Evolutionary conservation across 257 asterid species (phyloP).

Genomic region (Solanum bulbocastanum): DNA sequence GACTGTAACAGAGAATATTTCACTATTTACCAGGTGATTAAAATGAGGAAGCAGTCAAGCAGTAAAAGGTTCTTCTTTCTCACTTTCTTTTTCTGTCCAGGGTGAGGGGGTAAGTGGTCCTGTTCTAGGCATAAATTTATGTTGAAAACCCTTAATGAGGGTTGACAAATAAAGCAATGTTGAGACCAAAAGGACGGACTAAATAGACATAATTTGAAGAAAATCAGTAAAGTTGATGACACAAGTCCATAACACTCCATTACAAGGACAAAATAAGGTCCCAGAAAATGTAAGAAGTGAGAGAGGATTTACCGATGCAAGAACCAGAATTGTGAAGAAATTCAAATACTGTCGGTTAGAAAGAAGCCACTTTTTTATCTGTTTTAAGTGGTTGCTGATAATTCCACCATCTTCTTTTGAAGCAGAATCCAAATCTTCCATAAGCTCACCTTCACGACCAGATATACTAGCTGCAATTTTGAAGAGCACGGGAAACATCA

Average conservation of each 20-base stretch:
- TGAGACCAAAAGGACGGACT: background rate
- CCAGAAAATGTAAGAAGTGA: background rate
- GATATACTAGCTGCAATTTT: constrained; percentile 43
- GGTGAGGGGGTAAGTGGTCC: background rate
- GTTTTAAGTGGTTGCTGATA: constrained; percentile 30
- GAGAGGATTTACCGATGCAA: constrained; percentile 57
- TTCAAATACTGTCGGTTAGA: constrained; percentile 59
- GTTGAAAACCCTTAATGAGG: background rate
- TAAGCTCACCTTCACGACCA: constrained; percentile 40
- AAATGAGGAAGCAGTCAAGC: background rate
- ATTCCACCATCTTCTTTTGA: constrained; percentile 31
- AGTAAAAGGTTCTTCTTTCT: background rate
- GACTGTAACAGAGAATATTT: background rate
- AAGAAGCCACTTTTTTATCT: constrained; percentile 56
- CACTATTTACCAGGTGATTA: background rate
- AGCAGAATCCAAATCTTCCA: constrained; percentile 58
- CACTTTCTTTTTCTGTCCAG: background rate
- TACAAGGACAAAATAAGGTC: background rate
- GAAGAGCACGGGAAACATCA: background rate
- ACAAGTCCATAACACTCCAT: background rate
- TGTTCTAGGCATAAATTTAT: background rate
- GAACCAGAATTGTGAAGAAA: constrained; percentile 59
- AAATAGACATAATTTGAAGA: background rate
- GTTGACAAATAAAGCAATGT: background rate
- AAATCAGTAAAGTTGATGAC: background rate